Percentiles rank a stretch among this genome's conserved stretches.
phyloP scores from a whole-genome alignment of 768 basidiomycete genomes.

The Mycena leptocephala region DNA sequence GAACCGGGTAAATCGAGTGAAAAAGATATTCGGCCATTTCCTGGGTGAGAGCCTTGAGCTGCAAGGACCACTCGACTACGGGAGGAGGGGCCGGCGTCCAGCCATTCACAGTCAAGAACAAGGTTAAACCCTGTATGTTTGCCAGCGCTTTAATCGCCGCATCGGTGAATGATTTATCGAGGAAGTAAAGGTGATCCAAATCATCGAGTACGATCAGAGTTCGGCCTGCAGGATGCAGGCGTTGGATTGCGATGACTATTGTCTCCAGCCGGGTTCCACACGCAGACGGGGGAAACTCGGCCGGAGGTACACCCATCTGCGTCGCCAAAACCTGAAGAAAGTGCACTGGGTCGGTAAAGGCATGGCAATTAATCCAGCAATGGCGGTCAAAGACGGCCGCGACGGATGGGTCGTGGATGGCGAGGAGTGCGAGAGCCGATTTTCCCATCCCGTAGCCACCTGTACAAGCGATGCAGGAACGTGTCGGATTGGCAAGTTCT shows the following conservation, averaged over 20 bases:
- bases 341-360: neutral
- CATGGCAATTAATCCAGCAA: slow-evolving; percentile 16
- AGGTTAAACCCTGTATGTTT: neutral
- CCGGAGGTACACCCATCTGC: slow-evolving; percentile 1
- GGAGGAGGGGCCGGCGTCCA: neutral
- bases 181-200: slow-evolving; percentile 10
- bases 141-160: slow-evolving; percentile 2
- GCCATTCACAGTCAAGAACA: slow-evolving; percentile 4
- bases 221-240: slow-evolving; percentile 3
- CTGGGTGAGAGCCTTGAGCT: neutral
- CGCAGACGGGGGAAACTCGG: neutral
- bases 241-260: neutral
- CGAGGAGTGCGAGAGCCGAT: slow-evolving; percentile 1
- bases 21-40: slow-evolving; percentile 20
- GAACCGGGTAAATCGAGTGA: slow-evolving; percentile 2
- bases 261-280: neutral
- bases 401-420: neutral
- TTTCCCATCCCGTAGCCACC: slow-evolving; percentile 22
- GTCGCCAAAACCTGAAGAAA: slow-evolving; percentile 3
- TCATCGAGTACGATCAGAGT: slow-evolving; percentile 12
- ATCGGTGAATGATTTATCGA: slow-evolving; percentile 7
- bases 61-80: slow-evolving; percentile 1
- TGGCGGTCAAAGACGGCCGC: neutral
- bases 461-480: slow-evolving; percentile 16
- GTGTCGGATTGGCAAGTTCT: slow-evolving; percentile 4